phyloP scores from a whole-genome alignment of 108 stramenopile genomes.

The Aurantiochytrium sp. region DNA sequence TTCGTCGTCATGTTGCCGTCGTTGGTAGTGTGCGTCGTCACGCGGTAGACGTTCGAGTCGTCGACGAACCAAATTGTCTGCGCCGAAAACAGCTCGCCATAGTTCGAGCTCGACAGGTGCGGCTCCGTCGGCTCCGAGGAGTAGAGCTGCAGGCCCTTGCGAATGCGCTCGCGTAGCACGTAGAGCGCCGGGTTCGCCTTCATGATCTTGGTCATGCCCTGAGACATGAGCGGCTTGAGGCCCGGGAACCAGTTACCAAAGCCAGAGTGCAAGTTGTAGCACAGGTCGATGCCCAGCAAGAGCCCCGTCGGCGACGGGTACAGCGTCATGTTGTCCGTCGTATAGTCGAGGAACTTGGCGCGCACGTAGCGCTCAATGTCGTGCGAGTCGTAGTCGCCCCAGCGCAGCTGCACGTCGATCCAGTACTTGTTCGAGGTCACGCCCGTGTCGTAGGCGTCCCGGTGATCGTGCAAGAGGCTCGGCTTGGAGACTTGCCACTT shows the following conservation, averaged over 20 bases:
- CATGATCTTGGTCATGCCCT: constrained; percentile 99
- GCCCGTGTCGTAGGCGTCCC: constrained; percentile 84
- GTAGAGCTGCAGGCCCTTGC: constrained; percentile 97
- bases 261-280: constrained; percentile 94
- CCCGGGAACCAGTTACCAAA: constrained; percentile 96
- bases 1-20: constrained; percentile 98
- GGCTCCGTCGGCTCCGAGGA: constrained; percentile 99
- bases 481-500: constrained; percentile 98
- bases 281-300: constrained; percentile 88
- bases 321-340: constrained; percentile 99
- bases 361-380: constrained; percentile 94
- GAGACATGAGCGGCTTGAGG: constrained; percentile 92
- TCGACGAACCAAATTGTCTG: constrained; percentile 99
- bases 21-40: constrained; percentile 98
- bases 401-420: constrained; percentile 96
- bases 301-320: constrained; percentile 98
- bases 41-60: constrained; percentile 98
- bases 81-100: constrained; percentile 94
- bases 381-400: constrained; percentile 99
- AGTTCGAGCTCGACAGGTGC: constrained; percentile 95
- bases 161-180: constrained; percentile 95
- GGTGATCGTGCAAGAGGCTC: constrained; percentile 90
- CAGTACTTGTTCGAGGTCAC: constrained; percentile 94
- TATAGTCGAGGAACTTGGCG: constrained; percentile 98
- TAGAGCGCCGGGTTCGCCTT: constrained; percentile 99